These are phyloP conservation scores for Pseudocercospora musae DNA, from an alignment of 2,329 filamentous ascomycete species.

Conservation along the genomic window DNA sequence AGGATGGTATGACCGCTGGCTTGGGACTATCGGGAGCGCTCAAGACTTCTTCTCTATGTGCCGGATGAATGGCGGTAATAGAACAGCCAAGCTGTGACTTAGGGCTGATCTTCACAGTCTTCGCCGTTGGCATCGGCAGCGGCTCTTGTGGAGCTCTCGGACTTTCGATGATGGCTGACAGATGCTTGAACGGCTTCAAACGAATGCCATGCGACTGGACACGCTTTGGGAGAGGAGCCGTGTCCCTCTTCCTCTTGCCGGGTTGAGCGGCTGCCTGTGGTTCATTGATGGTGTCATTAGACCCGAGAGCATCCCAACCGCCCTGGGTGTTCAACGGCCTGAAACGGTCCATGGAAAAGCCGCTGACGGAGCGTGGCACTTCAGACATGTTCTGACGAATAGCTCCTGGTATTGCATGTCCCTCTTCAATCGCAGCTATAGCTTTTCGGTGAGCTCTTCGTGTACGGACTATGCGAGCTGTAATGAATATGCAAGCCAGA, in stretches of 20 bases:
- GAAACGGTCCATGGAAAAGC: constrained; percentile 18
- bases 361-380: constrained; percentile 20
- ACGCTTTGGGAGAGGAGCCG: constrained; percentile 26
- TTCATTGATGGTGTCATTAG: constrained; percentile 36
- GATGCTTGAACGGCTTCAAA: constrained; percentile 29
- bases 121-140: constrained; percentile 4
- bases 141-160: constrained; percentile 7
- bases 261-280: constrained; percentile 9
- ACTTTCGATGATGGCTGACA: constrained; percentile 42
- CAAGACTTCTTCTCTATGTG: constrained; percentile 16
- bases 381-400: constrained; percentile 20
- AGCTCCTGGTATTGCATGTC: constrained; percentile 10
- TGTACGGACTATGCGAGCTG: constrained; percentile 22
- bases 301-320: constrained; percentile 43
- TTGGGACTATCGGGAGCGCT: constrained; percentile 29
- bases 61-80: neutral
- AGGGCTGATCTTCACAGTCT: neutral
- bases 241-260: constrained; percentile 23
- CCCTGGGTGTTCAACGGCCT: constrained; percentile 29
- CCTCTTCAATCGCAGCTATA: constrained; percentile 28
- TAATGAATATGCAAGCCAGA: constrained; percentile 25
- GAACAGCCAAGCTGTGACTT: neutral
- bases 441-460: constrained; percentile 21
- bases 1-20: constrained; percentile 27
- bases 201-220: constrained; percentile 20